Percentiles rank a stretch among this genome's conserved stretches.
phyloP scores from a whole-genome alignment of 2,329 filamentous ascomycete genomes.

The Xylariaceae sp. region DNA sequence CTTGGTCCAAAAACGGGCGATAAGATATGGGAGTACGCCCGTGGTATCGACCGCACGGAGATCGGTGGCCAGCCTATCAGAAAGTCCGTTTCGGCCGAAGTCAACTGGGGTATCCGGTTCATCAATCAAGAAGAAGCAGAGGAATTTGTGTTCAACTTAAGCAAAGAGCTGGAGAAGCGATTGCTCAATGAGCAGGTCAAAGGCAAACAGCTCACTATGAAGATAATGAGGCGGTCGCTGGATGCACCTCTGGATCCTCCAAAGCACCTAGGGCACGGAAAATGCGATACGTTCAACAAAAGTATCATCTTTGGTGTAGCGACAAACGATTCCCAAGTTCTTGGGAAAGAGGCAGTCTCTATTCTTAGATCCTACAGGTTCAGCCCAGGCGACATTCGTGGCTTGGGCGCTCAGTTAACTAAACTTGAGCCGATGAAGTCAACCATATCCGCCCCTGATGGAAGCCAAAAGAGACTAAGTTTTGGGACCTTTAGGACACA shows the following conservation, averaged over 20 bases:
- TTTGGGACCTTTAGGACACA: constrained; percentile 57
- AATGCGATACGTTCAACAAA: constrained; percentile 92
- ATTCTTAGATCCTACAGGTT: constrained; percentile 79
- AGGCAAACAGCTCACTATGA: constrained; percentile 85
- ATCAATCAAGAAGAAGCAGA: constrained; percentile 89
- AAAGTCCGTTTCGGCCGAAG: constrained; percentile 94
- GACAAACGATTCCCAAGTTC: constrained; percentile 66
- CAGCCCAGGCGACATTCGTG: constrained; percentile 86
- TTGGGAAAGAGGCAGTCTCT: constrained; percentile 80
- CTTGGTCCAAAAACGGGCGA: constrained; percentile 91
- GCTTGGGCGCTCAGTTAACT: constrained; percentile 88
- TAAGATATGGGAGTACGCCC: constrained; percentile 83
- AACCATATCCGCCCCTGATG: constrained; percentile 51
- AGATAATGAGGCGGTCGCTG: constrained; percentile 82
- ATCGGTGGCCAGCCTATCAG: constrained; percentile 81
- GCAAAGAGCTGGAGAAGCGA: constrained; percentile 76
- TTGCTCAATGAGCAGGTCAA: constrained; percentile 80
- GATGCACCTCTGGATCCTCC: constrained; percentile 87
- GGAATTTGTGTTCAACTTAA: constrained; percentile 81
- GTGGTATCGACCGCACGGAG: constrained; percentile 80
- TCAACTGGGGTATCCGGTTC: constrained; percentile 98
- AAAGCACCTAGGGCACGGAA: constrained; percentile 92
- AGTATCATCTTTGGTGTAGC: constrained; percentile 77
- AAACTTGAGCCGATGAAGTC: constrained; percentile 78
- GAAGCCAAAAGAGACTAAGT: constrained; percentile 73